These are phyloP conservation scores for Pharnaceum exiguum DNA, from an alignment of 148 eudicot species.

Conservation along the genomic window DNA sequence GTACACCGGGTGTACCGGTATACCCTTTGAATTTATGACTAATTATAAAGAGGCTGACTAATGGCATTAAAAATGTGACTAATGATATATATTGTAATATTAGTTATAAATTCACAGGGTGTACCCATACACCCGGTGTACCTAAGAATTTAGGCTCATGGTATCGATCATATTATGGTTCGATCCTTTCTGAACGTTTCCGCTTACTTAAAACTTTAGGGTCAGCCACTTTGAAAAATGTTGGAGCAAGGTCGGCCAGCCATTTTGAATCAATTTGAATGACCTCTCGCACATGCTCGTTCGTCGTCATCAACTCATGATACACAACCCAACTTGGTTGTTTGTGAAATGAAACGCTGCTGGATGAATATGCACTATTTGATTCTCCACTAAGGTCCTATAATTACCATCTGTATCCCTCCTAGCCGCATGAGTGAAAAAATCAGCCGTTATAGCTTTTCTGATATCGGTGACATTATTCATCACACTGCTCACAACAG, in stretches of 20 bases:
- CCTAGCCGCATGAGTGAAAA: conserved; percentile 85
- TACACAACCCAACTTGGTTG: conserved; percentile 98
- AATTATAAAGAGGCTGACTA: no score
- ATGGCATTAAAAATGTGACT: no score
- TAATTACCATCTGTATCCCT: conserved; percentile 97
- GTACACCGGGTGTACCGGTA: no score
- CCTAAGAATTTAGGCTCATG: conserved; percentile 95
- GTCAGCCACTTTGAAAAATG: conserved; percentile 86
- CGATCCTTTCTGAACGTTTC: conserved; percentile 91
- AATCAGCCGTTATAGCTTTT: conserved; percentile 79
- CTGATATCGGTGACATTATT: conserved; percentile 66
- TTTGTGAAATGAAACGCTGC: conserved; percentile 92
- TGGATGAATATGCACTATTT: conserved; percentile 93
- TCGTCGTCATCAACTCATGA: conserved; percentile 96
- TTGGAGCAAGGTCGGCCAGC: conserved; percentile 86
- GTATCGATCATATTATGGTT: conserved; percentile 91
- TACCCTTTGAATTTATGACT: no score
- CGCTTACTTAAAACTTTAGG: conserved; percentile 94
- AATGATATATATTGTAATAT: no score
- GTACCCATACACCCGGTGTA: no score
- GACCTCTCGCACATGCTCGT: conserved; percentile 97
- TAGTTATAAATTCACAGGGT: no score
- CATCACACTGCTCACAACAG: conserved; percentile 82
- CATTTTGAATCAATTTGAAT: conserved; percentile 81
- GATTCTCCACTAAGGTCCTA: conserved; percentile 83